Evolutionary conservation across 345 rosid species (phyloP), one percentile per base, ranked within the genome.

Genomic region (Nephelium lappaceum): DNA sequence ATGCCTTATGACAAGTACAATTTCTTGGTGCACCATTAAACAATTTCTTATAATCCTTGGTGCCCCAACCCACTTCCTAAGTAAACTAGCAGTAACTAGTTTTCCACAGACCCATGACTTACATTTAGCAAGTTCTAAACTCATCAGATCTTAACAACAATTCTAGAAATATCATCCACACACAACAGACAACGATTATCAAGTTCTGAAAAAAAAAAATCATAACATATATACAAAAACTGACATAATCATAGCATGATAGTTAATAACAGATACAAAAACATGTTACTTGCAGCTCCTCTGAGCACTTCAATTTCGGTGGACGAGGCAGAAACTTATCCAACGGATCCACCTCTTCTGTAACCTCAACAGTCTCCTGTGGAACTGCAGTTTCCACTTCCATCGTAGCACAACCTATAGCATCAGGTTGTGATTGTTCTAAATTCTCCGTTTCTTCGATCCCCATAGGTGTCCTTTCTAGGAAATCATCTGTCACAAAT

Each of bases 231-330:
- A 38, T 27, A 41, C 15, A 41, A n/a, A 75, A 38, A 19, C 2
- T 24, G 43, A 42, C 18, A 77, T 4, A 41, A 14, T 21, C 27
- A 39, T 6, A 11, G 31, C 11, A 8, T 51, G 38, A 49, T 65
- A 18, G 55, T n/a, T 42, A 47, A 31, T 49, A 69, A 47, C 2
- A 64, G 42, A 69, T 47, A 6, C 42, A 51, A 53, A 68, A 57
- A 55, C 24, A 74, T 80, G 92, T 86, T 83, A 94, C 99, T 84
- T 93, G 98, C 41, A 94, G 85, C 78, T 94, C 98, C 81, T 86
- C 91, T 0, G 98, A 89, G 87, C 95, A 94, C 82, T 83, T 91
- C 19, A 80, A 87, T 72, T 68, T 85, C 14, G 95, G 95, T 24
- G 87, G 88, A 0, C 87, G 86, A 0, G 91, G 95, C 27, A 96